Percentiles rank a stretch among this genome's conserved stretches.
Conservation (phyloP, 2,329 filamentous ascomycete genomes). For the Colletotrichum orbiculare region DNA sequence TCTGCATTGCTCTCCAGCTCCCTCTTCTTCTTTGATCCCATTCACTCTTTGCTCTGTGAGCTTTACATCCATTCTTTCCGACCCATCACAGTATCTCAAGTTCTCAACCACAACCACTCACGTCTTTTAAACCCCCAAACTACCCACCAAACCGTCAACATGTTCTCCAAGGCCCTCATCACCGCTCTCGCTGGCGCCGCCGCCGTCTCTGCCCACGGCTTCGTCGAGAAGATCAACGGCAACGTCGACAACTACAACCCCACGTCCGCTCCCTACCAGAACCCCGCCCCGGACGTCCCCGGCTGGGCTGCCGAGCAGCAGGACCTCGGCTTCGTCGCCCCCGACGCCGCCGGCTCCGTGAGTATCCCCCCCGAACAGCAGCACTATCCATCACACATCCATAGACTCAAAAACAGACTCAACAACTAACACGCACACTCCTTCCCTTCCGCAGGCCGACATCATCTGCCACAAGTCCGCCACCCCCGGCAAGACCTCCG, state of each 20-base stretch:
- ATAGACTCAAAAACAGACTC: too few relatives aligned
- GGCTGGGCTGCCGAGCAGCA: conserved; percentile 43
- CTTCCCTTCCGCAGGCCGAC: conserved; percentile 40
- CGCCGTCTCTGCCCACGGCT: conserved; percentile 45
- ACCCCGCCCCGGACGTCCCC: conserved; percentile 43
- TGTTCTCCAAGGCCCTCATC: conserved; percentile 38
- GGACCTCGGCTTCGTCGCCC: conserved; percentile 57
- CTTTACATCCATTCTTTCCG: conserved; percentile 27
- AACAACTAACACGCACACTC: too few relatives aligned
- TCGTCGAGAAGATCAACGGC: conserved; percentile 44
- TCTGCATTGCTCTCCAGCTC: conserved; percentile 27
- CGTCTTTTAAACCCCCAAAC: neutral
- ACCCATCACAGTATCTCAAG: neutral
- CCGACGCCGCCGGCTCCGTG: conserved; percentile 48
- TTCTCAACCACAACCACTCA: neutral
- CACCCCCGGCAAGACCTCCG: conserved; percentile 51
- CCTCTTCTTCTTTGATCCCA: conserved; percentile 14
- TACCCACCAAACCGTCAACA: conserved; percentile 9
- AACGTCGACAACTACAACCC: conserved; percentile 46
- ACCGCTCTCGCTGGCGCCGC: conserved; percentile 39
- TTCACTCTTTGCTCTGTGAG: conserved; percentile 36
- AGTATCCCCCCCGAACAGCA: too few relatives aligned
- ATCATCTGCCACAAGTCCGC: conserved; percentile 61
- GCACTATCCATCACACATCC: too few relatives aligned
- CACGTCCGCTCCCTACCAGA: conserved; percentile 39